Conservation (phyloP, 148 eudicot genomes). For the Rhododendron molle region DNA sequence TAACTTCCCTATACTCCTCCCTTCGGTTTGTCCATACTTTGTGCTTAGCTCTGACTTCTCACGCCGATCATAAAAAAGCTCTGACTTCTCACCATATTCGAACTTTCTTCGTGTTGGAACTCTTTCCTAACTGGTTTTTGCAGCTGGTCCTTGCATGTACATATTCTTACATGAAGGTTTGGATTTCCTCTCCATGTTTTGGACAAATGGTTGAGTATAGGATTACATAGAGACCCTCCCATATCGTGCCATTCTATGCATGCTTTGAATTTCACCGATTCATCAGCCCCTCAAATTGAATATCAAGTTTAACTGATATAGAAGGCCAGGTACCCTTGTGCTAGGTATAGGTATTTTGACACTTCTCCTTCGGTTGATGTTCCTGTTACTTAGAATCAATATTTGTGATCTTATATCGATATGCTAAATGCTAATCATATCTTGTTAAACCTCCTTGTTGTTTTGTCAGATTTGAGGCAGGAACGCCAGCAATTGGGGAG, state of each 20-base stretch:
- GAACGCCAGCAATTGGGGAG: slow-evolving; percentile 97
- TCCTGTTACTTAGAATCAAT: not conserved
- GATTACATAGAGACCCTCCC: not conserved
- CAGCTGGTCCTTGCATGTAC: not conserved
- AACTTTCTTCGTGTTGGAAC: not conserved
- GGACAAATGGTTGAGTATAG: not conserved
- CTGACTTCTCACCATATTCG: not conserved
- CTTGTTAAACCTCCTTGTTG: not conserved
- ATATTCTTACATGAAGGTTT: not conserved
- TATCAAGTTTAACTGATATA: not conserved
- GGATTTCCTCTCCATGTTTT: not conserved
- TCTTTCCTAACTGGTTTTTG: not conserved
- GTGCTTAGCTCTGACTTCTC: not conserved
- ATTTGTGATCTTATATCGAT: not conserved
- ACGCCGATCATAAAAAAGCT: not conserved
- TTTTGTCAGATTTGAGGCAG: slow-evolving; percentile 85
- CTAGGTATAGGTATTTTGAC: not conserved
- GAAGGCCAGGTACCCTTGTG: not conserved
- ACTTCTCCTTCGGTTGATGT: not conserved
- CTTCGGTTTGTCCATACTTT: not conserved
- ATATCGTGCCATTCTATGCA: not conserved
- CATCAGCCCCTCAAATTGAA: not conserved
- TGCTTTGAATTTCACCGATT: not conserved
- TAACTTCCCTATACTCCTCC: not conserved
- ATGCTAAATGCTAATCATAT: slow-evolving; percentile 1